phyloP scores from a whole-genome alignment of 176 grass and related monocot genomes.

The Carex parvula region DNA sequence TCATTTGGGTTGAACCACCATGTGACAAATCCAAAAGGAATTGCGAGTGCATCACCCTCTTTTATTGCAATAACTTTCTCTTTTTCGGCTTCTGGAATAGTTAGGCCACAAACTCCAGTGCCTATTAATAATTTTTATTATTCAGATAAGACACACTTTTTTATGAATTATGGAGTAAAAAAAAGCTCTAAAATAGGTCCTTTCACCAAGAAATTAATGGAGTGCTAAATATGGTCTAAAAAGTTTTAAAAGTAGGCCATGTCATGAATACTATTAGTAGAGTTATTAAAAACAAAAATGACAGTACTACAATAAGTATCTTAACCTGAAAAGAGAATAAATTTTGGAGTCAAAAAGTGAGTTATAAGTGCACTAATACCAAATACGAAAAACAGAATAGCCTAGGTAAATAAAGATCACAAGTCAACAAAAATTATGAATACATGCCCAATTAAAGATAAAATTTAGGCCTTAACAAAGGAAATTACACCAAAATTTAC shows the following conservation, averaged over 20 bases:
- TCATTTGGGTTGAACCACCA: constrained; percentile 80
- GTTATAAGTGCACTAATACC: too few relatives aligned
- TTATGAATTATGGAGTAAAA: too few relatives aligned
- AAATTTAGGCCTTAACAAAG: too few relatives aligned
- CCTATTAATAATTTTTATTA: background rate
- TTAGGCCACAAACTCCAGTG: background rate
- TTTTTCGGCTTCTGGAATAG: constrained; percentile 16
- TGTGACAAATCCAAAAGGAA: constrained; percentile 73
- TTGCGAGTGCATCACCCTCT: constrained; percentile 64
- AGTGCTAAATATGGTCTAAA: too few relatives aligned
- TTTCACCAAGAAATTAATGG: background rate
- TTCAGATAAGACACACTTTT: background rate
- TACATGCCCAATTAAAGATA: too few relatives aligned
- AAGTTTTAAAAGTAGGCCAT: too few relatives aligned
- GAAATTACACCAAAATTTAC: too few relatives aligned
- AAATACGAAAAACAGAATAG: background rate
- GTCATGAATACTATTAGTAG: background rate
- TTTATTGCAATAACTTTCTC: constrained; percentile 75
- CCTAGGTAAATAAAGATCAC: too few relatives aligned
- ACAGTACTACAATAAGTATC: too few relatives aligned
- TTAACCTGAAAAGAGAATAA: too few relatives aligned
- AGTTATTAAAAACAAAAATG: background rate
- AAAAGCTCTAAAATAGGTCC: background rate
- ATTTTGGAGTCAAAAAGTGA: too few relatives aligned
- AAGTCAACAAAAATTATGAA: too few relatives aligned